A percentile compares a stretch with the other conserved stretches of the same genome.
phyloP scores from a whole-genome alignment of 2,329 filamentous ascomycete species.

The Xylaria sp. region DNA sequence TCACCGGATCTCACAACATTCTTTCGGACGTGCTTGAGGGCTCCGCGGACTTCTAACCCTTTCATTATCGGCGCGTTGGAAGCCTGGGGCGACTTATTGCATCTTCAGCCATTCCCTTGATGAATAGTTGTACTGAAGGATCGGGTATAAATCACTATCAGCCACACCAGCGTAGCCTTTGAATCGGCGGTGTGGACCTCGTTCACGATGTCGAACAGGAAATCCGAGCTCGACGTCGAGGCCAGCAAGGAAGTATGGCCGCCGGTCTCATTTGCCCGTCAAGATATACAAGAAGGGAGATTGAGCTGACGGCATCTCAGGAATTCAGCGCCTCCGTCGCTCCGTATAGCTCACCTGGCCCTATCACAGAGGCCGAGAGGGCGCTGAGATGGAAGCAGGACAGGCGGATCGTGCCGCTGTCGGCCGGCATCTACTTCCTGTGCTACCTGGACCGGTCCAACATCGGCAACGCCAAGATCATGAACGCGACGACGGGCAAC shows the following conservation, averaged over 20 bases:
- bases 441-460: constrained; percentile 61
- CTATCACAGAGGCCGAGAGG: constrained; percentile 35
- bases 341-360: constrained; percentile 10
- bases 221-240: constrained; percentile 20
- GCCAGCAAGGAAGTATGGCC: constrained; percentile 18
- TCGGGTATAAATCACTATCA: not conserved
- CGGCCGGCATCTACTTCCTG: constrained; percentile 57
- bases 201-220: constrained; percentile 17
- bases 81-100: not conserved
- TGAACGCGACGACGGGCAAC: constrained; percentile 42
- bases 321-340: constrained; percentile 10
- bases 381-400: constrained; percentile 49
- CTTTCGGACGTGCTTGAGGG: constrained; percentile 1
- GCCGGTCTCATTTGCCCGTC: not conserved
- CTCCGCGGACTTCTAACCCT: not conserved
- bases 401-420: constrained; percentile 55
- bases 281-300: not conserved
- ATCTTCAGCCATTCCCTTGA: not conserved
- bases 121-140: not conserved
- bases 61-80: not conserved
- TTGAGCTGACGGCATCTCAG: constrained; percentile 16
- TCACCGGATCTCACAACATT: not conserved
- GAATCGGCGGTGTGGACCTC: not conserved
- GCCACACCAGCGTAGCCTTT: not conserved
- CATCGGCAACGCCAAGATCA: constrained; percentile 48